phyloP scores from a whole-genome alignment of 2,329 filamentous ascomycete species.

The Sarocladium brachiariae region DNA sequence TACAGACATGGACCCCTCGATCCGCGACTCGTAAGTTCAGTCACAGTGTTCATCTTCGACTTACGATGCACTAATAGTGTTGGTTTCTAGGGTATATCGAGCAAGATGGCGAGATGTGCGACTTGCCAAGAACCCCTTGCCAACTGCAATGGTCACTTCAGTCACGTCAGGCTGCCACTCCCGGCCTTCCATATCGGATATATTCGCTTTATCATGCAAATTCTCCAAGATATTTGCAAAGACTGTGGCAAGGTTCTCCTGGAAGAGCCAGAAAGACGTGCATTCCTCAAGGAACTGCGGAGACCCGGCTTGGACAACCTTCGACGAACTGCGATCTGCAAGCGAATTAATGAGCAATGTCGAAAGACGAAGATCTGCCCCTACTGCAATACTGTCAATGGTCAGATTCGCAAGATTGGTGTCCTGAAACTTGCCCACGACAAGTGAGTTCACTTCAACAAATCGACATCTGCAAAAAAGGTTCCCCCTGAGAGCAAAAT shows the following conservation, averaged over 20 bases:
- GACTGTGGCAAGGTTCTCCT: slow-evolving; percentile 81
- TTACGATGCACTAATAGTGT: neutral
- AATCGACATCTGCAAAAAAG: slow-evolving; percentile 82
- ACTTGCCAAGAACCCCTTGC: slow-evolving; percentile 79
- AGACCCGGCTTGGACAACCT: slow-evolving; percentile 81
- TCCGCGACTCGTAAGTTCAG: slow-evolving; percentile 55
- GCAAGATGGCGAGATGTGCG: slow-evolving; percentile 69
- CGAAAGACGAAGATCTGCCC: slow-evolving; percentile 79
- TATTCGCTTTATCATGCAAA: slow-evolving; percentile 84
- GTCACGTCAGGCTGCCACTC: slow-evolving; percentile 81
- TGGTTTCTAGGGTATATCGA: slow-evolving; percentile 63
- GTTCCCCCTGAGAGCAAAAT: slow-evolving; percentile 73
- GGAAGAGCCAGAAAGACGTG: slow-evolving; percentile 68
- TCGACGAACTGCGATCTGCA: slow-evolving; percentile 73
- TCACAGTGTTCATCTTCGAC: neutral
- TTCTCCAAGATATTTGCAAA: slow-evolving; percentile 95
- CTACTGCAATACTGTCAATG: slow-evolving; percentile 76
- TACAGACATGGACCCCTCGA: slow-evolving; percentile 84
- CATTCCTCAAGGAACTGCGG: slow-evolving; percentile 73
- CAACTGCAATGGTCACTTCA: slow-evolving; percentile 91
- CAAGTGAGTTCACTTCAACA: slow-evolving; percentile 82
- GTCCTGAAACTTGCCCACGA: slow-evolving; percentile 94
- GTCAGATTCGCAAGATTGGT: slow-evolving; percentile 83
- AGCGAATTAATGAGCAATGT: slow-evolving; percentile 83
- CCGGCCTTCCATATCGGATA: slow-evolving; percentile 96